These are phyloP conservation scores for Termitomyces sp. DNA, from an alignment of 768 basidiomycete genomes.

Conservation along the genomic window DNA sequence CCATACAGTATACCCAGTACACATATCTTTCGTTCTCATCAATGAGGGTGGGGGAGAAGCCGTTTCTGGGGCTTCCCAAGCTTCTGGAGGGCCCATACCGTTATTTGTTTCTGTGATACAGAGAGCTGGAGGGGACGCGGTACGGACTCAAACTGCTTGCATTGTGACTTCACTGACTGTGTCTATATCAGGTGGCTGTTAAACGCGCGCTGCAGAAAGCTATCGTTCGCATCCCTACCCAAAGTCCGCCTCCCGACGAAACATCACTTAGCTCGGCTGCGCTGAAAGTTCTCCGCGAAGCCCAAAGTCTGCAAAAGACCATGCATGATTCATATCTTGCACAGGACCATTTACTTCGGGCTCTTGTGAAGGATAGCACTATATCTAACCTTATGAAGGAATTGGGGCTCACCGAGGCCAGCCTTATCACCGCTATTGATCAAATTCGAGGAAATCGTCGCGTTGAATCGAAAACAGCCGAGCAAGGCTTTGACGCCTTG, in stretches of 20 bases:
- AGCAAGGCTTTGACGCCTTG: conserved; percentile 90
- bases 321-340: conserved; percentile 92
- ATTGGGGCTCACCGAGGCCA: conserved; percentile 61
- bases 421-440: conserved; percentile 71
- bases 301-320: conserved; percentile 71
- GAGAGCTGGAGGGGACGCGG: conserved; percentile 81
- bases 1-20: conserved; percentile 68
- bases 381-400: conserved; percentile 73
- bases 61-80: conserved; percentile 27
- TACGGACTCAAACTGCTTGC: conserved; percentile 30
- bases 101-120: conserved; percentile 77
- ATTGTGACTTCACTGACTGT: not conserved
- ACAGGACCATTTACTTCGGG: conserved; percentile 87
- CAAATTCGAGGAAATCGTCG: conserved; percentile 80
- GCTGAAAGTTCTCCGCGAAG: conserved; percentile 66
- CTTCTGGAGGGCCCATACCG: conserved; percentile 32
- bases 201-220: conserved; percentile 69
- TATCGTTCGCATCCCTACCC: conserved; percentile 78
- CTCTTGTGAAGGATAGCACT: conserved; percentile 69
- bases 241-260: conserved; percentile 84
- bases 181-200: conserved; percentile 40
- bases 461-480: conserved; percentile 81
- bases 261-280: conserved; percentile 52
- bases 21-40: conserved; percentile 77
- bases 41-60: conserved; percentile 50